Base-by-base conservation (phyloP, 345 rosid genomes). In the Fremontodendron californicum region DNA sequence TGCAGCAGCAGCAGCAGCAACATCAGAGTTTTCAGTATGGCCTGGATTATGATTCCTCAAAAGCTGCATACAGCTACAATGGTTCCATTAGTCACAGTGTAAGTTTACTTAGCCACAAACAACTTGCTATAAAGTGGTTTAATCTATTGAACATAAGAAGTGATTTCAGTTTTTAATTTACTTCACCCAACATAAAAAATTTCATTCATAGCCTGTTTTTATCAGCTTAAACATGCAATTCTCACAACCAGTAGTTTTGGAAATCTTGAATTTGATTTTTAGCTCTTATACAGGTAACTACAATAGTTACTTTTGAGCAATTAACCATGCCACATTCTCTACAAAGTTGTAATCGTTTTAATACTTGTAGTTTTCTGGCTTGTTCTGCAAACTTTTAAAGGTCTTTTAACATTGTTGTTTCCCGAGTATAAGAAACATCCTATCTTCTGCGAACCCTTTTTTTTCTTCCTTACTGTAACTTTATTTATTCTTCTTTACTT, bases 71-170 rank as follows among this genome's bases (percentile, higher is more conserved):
- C 79, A 84, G 86, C 87, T 80, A 79, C 88, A 84, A 79, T 18
- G 77, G 81, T 67, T 91, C 89, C 55, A 65, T 83, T 61, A 86
- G 86, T 77, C 87, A 85, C 77, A 85, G 84, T 23, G 98, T 92
- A 86, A 85, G 93, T 2, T 67, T n/a, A n/a, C n/a, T 77, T 76
- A 75, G 60, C 76, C 69, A 13, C 77, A 11, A 7, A 3, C 31
- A 42, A 46, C 45, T 55, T 31, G 16, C 4, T 33, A 74, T 0
- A 6, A 37, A 13, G n/a, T 58, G 16, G 27, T 25, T 25, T 2
- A 25, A 0, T n/a, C n/a, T n/a, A n/a, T n/a, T n/a, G n/a, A n/a
- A n/a, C n/a, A n/a, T n/a, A n/a, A n/a, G n/a, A n/a, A n/a, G n/a
- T 23, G 13, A 58, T 33, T 35, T 73, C 18, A 9, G n/a, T n/a